Conservation (phyloP, 371 early-diverging fungal genomes). For the Apophysomyces trapeziformis region DNA sequence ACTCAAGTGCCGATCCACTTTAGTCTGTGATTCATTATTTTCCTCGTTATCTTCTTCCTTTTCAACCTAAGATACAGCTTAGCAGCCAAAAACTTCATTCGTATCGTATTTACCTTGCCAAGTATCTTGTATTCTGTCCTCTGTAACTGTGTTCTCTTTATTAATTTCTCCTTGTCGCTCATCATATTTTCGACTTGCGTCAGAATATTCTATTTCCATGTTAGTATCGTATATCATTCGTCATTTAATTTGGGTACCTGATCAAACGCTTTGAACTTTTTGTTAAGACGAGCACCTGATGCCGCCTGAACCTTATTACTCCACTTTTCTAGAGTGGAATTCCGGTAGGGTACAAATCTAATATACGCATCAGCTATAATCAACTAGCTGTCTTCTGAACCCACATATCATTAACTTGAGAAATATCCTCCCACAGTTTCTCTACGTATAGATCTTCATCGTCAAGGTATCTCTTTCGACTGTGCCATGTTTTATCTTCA, state of each 20-base stretch:
- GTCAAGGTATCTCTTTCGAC: constrained; percentile 52
- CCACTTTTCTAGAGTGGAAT: constrained; percentile 93
- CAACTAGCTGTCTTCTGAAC: neutral
- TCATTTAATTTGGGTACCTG: constrained; percentile 48
- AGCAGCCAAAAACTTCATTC: neutral
- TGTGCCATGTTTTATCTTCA: constrained; percentile 26
- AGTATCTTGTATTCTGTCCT: constrained; percentile 70
- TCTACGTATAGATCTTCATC: constrained; percentile 66
- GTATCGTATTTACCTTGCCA: constrained; percentile 45
- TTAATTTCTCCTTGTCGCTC: constrained; percentile 73
- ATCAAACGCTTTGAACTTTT: constrained; percentile 95
- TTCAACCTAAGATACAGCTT: neutral
- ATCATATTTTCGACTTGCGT: constrained; percentile 81
- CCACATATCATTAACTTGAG: constrained; percentile 60
- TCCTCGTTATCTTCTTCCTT: constrained; percentile 16
- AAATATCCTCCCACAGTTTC: constrained; percentile 65
- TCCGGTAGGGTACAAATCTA: constrained; percentile 75
- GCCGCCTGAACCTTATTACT: constrained; percentile 84
- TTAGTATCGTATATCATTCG: neutral
- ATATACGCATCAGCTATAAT: constrained; percentile 5
- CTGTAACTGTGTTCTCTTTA: constrained; percentile 86
- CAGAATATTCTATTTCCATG: constrained; percentile 51
- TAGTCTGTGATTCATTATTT: constrained; percentile 26
- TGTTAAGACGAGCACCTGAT: constrained; percentile 70
- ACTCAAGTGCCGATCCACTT: constrained; percentile 67